Evolutionary conservation across 2,329 filamentous ascomycete genomes (phyloP), one percentile per base, ranked within the genome.

Genomic region (Endothia cerciana): DNA sequence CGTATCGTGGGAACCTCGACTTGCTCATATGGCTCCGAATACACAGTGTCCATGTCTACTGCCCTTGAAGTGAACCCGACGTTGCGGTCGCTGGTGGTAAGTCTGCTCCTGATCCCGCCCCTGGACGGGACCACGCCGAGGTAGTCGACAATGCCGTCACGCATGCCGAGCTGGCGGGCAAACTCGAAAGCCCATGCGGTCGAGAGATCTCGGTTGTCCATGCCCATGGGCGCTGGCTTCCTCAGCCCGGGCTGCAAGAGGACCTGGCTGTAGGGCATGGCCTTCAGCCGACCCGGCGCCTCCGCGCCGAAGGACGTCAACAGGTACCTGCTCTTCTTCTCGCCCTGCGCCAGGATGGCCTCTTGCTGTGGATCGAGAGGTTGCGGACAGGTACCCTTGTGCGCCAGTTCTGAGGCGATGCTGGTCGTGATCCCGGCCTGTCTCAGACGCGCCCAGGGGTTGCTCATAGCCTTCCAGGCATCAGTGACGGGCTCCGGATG

Each of bases 141-240:
- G 22, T 63, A 47, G 19, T 68, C 66, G 43, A 68, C 57, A 38
- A 61, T 8, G 41, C 66, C 64, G 5, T 51, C 60, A 15, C 15
- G 33, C 49, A 61, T 57, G 4, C 66, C 66, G 2, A 68, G 63
- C 60, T 68, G 56, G 2, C 63, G 47, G 13, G 64, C 66, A 11
- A 66, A 66, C 17, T 63, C 64, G 22, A 60, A 58, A 7, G 66
- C 60, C 66, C 66, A 68, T 0, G 64, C 61, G 7, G 57, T 36
- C 1, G 66, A 65, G 13, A 68, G 47, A n/a, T 68, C 66, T 5
- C 64, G 51, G 51, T 68, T 66, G 38, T 68, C 66, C 60, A 68
- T 43, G 15, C 66, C 66, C 56, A 66, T 15, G 0, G 66, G 66
- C 4, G 60, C 55, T 4, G 66, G 41, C 28, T 17, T 28, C 22